These are phyloP conservation scores for Saccharomycopsis fermentans DNA, from an alignment of 805 yeast genomes.

Conservation along the genomic window DNA sequence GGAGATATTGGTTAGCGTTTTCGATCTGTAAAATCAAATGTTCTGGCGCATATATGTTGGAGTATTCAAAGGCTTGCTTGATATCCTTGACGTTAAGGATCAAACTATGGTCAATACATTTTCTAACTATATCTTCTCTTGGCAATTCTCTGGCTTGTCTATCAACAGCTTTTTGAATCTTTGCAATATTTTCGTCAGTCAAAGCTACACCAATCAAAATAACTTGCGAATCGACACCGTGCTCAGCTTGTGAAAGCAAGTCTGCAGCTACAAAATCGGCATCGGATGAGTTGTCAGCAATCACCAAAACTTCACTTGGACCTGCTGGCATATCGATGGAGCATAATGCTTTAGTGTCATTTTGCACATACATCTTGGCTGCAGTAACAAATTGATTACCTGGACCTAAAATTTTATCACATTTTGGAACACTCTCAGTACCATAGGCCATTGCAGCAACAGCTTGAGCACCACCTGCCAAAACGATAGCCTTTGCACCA, in stretches of 20 bases:
- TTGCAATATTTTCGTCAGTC: slow-evolving; percentile 45
- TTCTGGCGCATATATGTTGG: slow-evolving; percentile 94
- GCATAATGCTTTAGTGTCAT: slow-evolving; percentile 89
- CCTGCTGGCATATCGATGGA: slow-evolving; percentile 99
- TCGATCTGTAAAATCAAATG: slow-evolving; percentile 88
- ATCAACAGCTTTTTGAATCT: slow-evolving; percentile 74
- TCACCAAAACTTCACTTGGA: slow-evolving; percentile 94
- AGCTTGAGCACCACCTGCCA: slow-evolving; percentile 99
- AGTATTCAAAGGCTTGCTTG: slow-evolving; percentile 76
- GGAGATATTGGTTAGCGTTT: slow-evolving; percentile 63
- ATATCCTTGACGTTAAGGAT: slow-evolving; percentile 58
- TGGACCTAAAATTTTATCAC: slow-evolving; percentile 96
- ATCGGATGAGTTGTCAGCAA: slow-evolving; percentile 81
- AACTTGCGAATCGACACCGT: slow-evolving; percentile 97
- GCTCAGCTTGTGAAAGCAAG: slow-evolving; percentile 95
- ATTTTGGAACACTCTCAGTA: slow-evolving; percentile 82
- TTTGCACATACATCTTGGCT: slow-evolving; percentile 95
- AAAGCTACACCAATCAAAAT: slow-evolving; percentile 77
- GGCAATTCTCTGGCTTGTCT: slow-evolving; percentile 78
- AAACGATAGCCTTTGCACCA: slow-evolving; percentile 80
- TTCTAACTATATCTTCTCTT: slow-evolving; percentile 85
- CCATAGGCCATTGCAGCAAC: slow-evolving; percentile 99
- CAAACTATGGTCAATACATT: slow-evolving; percentile 86
- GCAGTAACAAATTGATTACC: slow-evolving; percentile 99
- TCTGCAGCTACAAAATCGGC: slow-evolving; percentile 97